These are phyloP conservation scores for Typha latifolia DNA, from an alignment of 176 grass and related monocot species.

Conservation along the genomic window DNA sequence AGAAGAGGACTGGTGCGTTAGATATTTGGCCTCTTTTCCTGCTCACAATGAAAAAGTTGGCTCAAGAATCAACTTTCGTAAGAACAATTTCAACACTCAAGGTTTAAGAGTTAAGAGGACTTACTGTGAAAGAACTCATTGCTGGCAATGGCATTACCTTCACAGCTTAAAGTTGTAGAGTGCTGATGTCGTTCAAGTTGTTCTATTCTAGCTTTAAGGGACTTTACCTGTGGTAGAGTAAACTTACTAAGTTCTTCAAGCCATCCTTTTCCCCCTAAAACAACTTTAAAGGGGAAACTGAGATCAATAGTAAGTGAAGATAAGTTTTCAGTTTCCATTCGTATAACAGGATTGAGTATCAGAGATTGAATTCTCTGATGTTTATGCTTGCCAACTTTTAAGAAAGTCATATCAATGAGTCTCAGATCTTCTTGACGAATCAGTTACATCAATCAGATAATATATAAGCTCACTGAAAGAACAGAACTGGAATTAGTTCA, in stretches of 20 bases:
- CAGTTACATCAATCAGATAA: no score
- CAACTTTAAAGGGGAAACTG: conserved; percentile 11
- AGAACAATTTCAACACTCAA: no score
- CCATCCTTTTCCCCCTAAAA: not conserved
- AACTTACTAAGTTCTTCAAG: not conserved
- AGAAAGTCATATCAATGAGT: not conserved
- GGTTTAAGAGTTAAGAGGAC: no score
- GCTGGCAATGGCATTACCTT: not conserved
- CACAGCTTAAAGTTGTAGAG: conserved; percentile 23
- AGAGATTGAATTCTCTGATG: not conserved
- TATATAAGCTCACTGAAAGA: not conserved
- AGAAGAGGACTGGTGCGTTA: conserved; percentile 23
- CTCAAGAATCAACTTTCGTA: no score
- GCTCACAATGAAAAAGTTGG: not conserved
- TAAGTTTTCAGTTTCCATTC: not conserved
- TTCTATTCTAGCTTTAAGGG: conserved; percentile 57
- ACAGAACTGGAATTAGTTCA: conserved; percentile 10
- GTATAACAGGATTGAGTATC: not conserved
- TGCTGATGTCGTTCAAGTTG: conserved; percentile 37
- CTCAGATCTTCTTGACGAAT: no score
- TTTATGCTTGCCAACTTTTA: not conserved
- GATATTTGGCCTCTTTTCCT: conserved; percentile 45
- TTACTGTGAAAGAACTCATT: no score
- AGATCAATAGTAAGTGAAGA: not conserved
- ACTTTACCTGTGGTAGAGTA: conserved; percentile 41